phyloP scores from a whole-genome alignment of 1,284 basidiomycete genomes.

The Apiotrichum sp. region DNA sequence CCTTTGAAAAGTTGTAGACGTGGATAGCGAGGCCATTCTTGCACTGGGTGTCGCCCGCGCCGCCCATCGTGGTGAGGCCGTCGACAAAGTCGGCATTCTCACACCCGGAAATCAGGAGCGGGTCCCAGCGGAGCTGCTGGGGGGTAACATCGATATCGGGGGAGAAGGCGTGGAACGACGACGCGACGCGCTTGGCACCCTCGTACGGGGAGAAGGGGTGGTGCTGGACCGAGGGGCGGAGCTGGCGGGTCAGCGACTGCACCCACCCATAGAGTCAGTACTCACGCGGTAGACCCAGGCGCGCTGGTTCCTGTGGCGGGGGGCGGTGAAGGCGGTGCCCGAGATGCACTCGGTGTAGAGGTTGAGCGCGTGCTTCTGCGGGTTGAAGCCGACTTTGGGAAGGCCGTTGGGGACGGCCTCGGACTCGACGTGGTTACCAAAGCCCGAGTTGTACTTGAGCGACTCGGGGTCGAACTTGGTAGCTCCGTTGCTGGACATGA shows the following conservation, averaged over 20 bases:
- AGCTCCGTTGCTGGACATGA: too few species aligned
- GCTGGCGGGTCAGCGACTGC: too few species aligned
- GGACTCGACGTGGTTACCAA: slow-evolving; percentile 12
- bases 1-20: slow-evolving; percentile 57
- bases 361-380: slow-evolving; percentile 59
- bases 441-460: slow-evolving; percentile 10
- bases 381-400: slow-evolving; percentile 56
- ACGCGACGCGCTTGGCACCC: slow-evolving; percentile 3
- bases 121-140: slow-evolving; percentile 63
- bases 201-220: slow-evolving; percentile 11
- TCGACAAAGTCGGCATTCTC: slow-evolving; percentile 56
- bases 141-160: slow-evolving; percentile 45
- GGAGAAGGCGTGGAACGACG: slow-evolving; percentile 6
- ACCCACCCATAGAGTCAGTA: too few species aligned
- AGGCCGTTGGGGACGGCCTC: slow-evolving; percentile 39
- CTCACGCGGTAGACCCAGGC: slow-evolving; percentile 40
- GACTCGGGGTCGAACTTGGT: slow-evolving; percentile 4
- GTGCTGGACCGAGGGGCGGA: slow-evolving; percentile 62
- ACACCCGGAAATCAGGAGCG: slow-evolving; percentile 46
- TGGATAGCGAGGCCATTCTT: slow-evolving; percentile 60
- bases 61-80: slow-evolving; percentile 60
- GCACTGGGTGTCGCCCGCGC: slow-evolving; percentile 59
- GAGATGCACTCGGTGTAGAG: slow-evolving; percentile 58
- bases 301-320: slow-evolving; percentile 52
- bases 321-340: slow-evolving; percentile 57